Conservation (phyloP, 2,329 filamentous ascomycete genomes). For the Fusarium oxysporum region DNA sequence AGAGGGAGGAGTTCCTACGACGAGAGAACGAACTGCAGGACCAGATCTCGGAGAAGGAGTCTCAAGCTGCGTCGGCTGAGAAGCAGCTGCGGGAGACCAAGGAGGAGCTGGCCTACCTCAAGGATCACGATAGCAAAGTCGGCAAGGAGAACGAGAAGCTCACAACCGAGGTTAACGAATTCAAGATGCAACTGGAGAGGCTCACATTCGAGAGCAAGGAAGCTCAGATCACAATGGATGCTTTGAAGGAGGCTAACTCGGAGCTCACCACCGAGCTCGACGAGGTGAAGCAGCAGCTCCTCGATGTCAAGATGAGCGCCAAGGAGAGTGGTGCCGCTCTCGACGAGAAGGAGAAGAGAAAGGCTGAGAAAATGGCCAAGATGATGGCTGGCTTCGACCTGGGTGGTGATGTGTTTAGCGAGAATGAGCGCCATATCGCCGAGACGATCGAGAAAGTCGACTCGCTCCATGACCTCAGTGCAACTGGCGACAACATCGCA, state of each 20-base stretch:
- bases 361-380: slow-evolving; percentile 99
- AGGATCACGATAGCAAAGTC: slow-evolving; percentile 85
- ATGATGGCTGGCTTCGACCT: slow-evolving; percentile 99
- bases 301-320: slow-evolving; percentile 96
- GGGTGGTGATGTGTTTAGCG: slow-evolving; percentile 90
- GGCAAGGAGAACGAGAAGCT: slow-evolving; percentile 92
- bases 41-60: slow-evolving; percentile 93
- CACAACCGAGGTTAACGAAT: slow-evolving; percentile 86
- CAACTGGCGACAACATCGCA: slow-evolving; percentile 80
- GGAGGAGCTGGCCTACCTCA: slow-evolving; percentile 86
- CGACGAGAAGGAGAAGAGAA: slow-evolving; percentile 98
- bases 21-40: slow-evolving; percentile 98
- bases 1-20: slow-evolving; percentile 93
- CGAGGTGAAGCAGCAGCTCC: slow-evolving; percentile 93
- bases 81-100: slow-evolving; percentile 84
- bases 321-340: slow-evolving; percentile 91
- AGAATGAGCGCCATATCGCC: slow-evolving; percentile 88
- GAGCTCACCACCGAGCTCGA: slow-evolving; percentile 94
- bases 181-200: slow-evolving; percentile 97
- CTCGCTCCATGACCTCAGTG: slow-evolving; percentile 79
- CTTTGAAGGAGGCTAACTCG: slow-evolving; percentile 92
- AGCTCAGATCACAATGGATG: slow-evolving; percentile 96
- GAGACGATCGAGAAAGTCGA: slow-evolving; percentile 88
- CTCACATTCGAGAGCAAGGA: slow-evolving; percentile 97
- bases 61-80: slow-evolving; percentile 81